Evolutionary conservation across 257 asterid species (phyloP), one percentile per base, ranked within the genome.

Genomic region (Scutellaria barbata): DNA sequence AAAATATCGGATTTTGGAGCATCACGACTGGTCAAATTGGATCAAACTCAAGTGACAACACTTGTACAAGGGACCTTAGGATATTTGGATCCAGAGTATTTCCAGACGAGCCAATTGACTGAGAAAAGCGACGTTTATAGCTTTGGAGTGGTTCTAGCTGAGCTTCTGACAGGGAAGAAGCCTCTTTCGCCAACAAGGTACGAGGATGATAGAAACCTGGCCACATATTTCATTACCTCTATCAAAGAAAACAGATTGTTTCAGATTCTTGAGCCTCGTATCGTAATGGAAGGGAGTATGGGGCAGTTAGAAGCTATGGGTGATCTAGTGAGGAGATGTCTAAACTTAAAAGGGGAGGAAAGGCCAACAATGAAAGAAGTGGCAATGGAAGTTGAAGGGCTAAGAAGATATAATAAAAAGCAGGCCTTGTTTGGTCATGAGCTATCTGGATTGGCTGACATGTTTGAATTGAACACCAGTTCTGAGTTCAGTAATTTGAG

Each of bases 361-460:
- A 84, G 92, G 25, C 89, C 87, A 5, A 75, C 74, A 0, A 87
- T 87, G 89, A 87, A 81, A 17, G 87, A 85, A 69, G 87, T 87
- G 0, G 85, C 80, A 0, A 76, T 78, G 85, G 88, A 88, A 54
- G 75, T 88, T 1, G 86, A 85, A 46, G 14, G 81, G 0, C 22
- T 83, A 7, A 69, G 77, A 63, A 78, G 68, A 7, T 39, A 25
- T 4, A 30, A 30, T 30, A 48, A 33, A 1, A 66, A 7, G 13
- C 75, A 52, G 43, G 64, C 41, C 16, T 57, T 74, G 30, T 46
- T 41, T 10, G 66, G 55, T 30, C 35, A 30, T 42, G 71, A 73
- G 50, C 68, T 39, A 42, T 46, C 67, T 5, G 25, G 18, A 16
- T 56, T 16, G 7, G 50, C 73, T 4, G 68, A 75, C 51, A 39